phyloP scores from a whole-genome alignment of 768 basidiomycete genomes.

The Suillus lakei region DNA sequence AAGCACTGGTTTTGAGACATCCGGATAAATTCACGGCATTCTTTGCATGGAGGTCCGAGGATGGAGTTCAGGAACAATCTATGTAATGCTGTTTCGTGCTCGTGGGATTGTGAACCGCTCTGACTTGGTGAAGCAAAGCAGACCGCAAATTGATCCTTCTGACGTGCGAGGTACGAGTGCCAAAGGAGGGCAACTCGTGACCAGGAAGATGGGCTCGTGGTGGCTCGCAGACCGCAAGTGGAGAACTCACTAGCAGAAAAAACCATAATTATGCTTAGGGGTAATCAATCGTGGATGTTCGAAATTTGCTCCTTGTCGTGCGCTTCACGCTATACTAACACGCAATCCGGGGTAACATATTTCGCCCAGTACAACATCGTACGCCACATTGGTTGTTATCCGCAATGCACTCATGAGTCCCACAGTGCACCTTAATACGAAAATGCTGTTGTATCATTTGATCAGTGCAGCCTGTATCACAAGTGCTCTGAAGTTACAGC shows the following conservation, averaged over 20 bases:
- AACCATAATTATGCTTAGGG: background rate
- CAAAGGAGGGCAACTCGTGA: too few relatives aligned
- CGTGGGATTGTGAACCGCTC: background rate
- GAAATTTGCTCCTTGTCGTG: background rate
- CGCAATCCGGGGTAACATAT: background rate
- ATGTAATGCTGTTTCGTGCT: background rate
- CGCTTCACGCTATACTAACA: background rate
- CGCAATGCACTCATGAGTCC: background rate
- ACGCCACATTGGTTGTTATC: background rate
- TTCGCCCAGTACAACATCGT: background rate
- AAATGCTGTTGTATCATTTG: background rate
- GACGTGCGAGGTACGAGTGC: too few relatives aligned
- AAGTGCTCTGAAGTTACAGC: background rate
- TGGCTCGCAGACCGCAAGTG: too few relatives aligned
- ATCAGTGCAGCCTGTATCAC: background rate
- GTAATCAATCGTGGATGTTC: background rate
- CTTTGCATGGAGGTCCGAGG: background rate
- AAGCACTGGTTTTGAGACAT: background rate
- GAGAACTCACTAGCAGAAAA: background rate
- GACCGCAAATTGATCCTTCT: too few relatives aligned
- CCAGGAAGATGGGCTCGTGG: too few relatives aligned
- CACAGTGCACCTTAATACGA: background rate
- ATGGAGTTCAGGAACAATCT: background rate
- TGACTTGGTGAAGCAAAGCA: background rate
- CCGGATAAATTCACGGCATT: background rate